Percentiles rank a stretch among this genome's conserved stretches.
Evolutionary conservation across 106 monocot genomes (phyloP).

Genomic region (Gastrodia elata): DNA sequence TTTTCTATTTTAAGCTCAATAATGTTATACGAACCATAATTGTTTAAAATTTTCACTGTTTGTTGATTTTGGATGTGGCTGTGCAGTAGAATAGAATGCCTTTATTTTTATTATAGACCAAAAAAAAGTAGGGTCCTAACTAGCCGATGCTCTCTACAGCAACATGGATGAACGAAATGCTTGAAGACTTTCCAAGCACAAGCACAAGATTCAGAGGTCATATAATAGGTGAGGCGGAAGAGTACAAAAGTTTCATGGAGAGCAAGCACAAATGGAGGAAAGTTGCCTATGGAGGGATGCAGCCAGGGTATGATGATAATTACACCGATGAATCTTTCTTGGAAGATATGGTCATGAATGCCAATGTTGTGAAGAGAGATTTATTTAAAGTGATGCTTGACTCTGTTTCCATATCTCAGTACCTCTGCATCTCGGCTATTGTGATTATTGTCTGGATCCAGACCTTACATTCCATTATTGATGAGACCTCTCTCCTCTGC

Average conservation of each 20-base stretch:
- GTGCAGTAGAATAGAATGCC: background rate
- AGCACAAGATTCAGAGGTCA: background rate
- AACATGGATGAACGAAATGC: background rate
- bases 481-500: conserved; percentile 53
- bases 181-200: background rate
- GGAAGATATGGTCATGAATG: conserved; percentile 92
- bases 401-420: conserved; percentile 82
- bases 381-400: conserved; percentile 63
- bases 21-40: background rate
- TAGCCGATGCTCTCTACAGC: background rate
- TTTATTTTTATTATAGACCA: background rate
- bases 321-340: conserved; percentile 84
- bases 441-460: conserved; percentile 70
- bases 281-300: conserved; percentile 89
- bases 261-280: conserved; percentile 63
- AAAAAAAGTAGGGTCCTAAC: background rate
- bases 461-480: conserved; percentile 57
- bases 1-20: background rate
- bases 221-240: background rate
- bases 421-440: conserved; percentile 71
- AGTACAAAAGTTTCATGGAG: conserved; percentile 19
- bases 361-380: conserved; percentile 91
- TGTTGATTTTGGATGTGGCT: background rate
- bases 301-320: conserved; percentile 84
- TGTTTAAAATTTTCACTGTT: background rate